Base-by-base conservation (phyloP, 2,329 filamentous ascomycete species). In the Microsporum canis region DNA sequence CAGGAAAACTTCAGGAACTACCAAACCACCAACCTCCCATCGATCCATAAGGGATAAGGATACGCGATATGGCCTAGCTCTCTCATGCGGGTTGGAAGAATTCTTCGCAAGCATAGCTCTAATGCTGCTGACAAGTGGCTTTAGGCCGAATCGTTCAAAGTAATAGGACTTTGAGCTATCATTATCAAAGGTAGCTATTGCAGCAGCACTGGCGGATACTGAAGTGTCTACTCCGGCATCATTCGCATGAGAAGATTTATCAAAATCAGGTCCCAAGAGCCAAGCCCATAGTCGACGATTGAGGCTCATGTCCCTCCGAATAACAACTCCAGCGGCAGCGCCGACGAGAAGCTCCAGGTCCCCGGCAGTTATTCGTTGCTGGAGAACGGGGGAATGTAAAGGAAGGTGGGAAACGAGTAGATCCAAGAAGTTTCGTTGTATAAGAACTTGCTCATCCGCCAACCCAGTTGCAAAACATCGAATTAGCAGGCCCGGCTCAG, bases 11-110 rank as follows among this genome's bases (percentile, higher is more conserved):
- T 90, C 86, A 0, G 91, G 89, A 1, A 97, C 87, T 55, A 99
- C 85, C 17, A 92, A 80, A 1, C 90, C 90, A 34, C 94, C 94
- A 65, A 99, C 92, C 72, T 99, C 94, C 91, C 91, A 97, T 62
- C 91, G 86, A 74, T 99, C 94, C 94, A 99, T 97, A 59, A 99
- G 79, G 14, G 95, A 96, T 1, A 97, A 81, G 68, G 91, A 95
- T 64, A 97, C 89, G 61, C 91, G 86, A 70, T 95, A 96, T 0
- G 94, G 92, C 43, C 86, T 85, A 23, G 91, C 89, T 71, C 86
- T 82, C 68, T 95, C 89, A 0, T 81, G 73, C 0, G 88, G 82
- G 60, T 78, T 78, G 3, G 68, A 71, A 49, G 78, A 77, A 47
- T 79, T 75, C 17, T 79, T 76, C 55, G 82, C 80, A 63, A 97